Conservation (phyloP, 495 filamentous ascomycete species). For the Talaromyces liani region DNA sequence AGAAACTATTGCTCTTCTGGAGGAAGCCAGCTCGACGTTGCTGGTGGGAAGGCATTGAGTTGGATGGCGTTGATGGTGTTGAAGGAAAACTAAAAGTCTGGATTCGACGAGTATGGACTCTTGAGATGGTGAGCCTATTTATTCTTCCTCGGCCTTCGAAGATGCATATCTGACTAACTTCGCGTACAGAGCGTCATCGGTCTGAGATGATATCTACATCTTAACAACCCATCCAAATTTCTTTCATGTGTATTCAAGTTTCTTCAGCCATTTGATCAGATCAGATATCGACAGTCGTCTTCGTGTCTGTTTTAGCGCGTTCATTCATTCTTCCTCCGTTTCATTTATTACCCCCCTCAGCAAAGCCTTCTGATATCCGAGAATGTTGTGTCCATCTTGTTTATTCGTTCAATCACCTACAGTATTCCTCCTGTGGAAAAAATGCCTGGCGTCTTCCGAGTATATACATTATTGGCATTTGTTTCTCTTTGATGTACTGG, state of each 20-base stretch:
- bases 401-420: neutral
- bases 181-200: conserved; percentile 72
- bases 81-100: conserved; percentile 93
- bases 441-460: neutral
- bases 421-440: neutral
- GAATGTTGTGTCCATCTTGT: neutral
- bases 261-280: neutral
- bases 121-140: conserved; percentile 74
- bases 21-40: conserved; percentile 91
- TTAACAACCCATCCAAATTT: neutral
- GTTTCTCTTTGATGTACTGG: neutral
- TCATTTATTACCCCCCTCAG: neutral
- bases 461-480: neutral
- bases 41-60: conserved; percentile 99
- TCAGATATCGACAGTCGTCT: neutral
- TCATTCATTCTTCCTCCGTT: neutral
- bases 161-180: conserved; percentile 18
- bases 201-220: conserved; percentile 50
- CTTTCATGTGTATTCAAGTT: neutral
- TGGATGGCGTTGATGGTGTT: conserved; percentile 82
- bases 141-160: neutral
- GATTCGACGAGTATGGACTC: conserved; percentile 95
- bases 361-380: neutral
- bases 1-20: conserved; percentile 98
- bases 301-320: conserved; percentile 1